Percentiles rank a stretch among this genome's conserved stretches.
Evolutionary conservation across 768 basidiomycete species (phyloP).

Genomic region (Porphyrellus cyaneotinctus): DNA sequence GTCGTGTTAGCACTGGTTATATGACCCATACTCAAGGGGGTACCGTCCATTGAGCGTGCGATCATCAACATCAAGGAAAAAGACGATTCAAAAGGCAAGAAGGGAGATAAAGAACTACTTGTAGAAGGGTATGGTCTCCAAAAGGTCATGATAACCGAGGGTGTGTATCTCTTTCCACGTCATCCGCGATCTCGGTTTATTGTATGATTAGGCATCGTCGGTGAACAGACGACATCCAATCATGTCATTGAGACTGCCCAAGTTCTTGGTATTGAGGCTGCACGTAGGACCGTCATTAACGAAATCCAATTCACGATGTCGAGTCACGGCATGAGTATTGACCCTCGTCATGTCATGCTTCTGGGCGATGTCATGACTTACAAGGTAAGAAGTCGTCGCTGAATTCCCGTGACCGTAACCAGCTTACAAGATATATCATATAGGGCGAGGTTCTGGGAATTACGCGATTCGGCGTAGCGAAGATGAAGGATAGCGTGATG

Average conservation of each 20-base stretch:
- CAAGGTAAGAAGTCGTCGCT: slow-evolving; percentile 53
- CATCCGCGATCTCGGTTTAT: background rate
- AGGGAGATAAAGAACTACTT: slow-evolving; percentile 86
- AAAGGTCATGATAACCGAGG: slow-evolving; percentile 96
- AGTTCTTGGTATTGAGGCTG: slow-evolving; percentile 98
- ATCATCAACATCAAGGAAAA: slow-evolving; percentile 96
- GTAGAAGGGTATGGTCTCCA: slow-evolving; percentile 97
- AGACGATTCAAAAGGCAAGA: slow-evolving; percentile 71
- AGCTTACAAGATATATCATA: background rate
- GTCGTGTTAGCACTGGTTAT: background rate
- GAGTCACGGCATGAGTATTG: slow-evolving; percentile 96
- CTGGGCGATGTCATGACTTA: slow-evolving; percentile 98
- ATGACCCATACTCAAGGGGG: slow-evolving; percentile 51
- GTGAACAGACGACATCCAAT: slow-evolving; percentile 89
- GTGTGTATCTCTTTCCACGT: slow-evolving; percentile 37
- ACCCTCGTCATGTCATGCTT: slow-evolving; percentile 97
- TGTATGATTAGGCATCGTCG: slow-evolving; percentile 69
- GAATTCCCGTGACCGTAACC: background rate
- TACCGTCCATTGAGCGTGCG: slow-evolving; percentile 82
- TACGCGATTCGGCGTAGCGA: slow-evolving; percentile 97
- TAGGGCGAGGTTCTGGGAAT: slow-evolving; percentile 97
- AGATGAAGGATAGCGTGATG: slow-evolving; percentile 99
- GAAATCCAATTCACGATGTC: slow-evolving; percentile 98
- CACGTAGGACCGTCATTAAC: slow-evolving; percentile 88
- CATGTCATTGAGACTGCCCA: slow-evolving; percentile 95